A percentile compares a stretch with the other conserved stretches of the same genome.
Evolutionary conservation across 179 eudicot species (phyloP).

Genomic region (Silene vulgaris): DNA sequence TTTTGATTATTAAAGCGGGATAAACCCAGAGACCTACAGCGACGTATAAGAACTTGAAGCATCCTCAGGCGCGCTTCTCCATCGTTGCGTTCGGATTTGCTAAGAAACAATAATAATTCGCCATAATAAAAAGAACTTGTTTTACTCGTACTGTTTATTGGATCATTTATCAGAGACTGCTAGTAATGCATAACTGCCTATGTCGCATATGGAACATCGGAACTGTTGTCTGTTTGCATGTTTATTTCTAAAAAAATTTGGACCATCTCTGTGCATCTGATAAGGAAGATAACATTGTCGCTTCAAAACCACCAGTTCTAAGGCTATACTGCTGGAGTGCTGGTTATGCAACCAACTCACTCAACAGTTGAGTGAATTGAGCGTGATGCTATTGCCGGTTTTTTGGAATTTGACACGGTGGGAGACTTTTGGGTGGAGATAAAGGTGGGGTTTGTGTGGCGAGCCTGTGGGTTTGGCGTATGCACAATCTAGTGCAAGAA

Average conservation of each 20-base stretch:
- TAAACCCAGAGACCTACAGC: too few relatives aligned
- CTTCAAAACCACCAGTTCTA: background rate
- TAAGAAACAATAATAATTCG: background rate
- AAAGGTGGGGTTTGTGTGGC: too few relatives aligned
- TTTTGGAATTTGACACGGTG: too few relatives aligned
- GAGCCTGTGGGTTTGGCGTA: too few relatives aligned
- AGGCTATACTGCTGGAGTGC: background rate
- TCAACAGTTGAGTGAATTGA: too few relatives aligned
- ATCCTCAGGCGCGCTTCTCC: background rate
- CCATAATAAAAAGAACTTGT: background rate
- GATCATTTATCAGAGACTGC: too few relatives aligned
- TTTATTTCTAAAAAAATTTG: too few relatives aligned
- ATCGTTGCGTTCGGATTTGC: background rate
- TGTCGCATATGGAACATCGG: background rate
- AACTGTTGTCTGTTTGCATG: background rate
- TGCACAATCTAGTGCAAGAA: background rate
- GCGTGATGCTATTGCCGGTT: too few relatives aligned
- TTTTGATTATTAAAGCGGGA: too few relatives aligned
- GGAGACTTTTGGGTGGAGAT: too few relatives aligned
- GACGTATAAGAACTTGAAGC: background rate
- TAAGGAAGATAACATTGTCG: background rate
- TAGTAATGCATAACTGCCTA: background rate
- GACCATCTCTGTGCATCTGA: too few relatives aligned
- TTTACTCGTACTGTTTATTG: too few relatives aligned
- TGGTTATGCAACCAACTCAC: background rate